Evolutionary conservation across 192 early-diverging fungal species (phyloP), one percentile per base, ranked within the genome.

Genomic region (Coemansia sp.): DNA sequence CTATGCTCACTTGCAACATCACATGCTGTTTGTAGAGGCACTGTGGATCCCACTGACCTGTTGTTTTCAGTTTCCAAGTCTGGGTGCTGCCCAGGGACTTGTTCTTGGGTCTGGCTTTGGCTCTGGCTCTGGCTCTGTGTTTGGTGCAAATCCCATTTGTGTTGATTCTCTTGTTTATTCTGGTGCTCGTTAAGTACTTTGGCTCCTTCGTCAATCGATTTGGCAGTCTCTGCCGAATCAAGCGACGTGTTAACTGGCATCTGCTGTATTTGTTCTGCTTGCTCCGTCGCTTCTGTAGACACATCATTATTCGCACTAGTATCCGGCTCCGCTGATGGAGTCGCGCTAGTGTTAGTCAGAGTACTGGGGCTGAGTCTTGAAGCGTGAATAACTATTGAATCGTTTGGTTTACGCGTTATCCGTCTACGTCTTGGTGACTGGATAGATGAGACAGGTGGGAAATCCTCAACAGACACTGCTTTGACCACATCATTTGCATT

Each of bases 381-480:
- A 8, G 18, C 45, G 8, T 66, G 49, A 2, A 58, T 42, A 28
- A 58, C 50, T 24, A 58, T 35, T 20, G 64, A 58, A 23, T 66
- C 46, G 15, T 42, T 51, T 24, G 54, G 59, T 27, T 40, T 25
- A 4, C 37, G 35, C 13, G 19, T 28, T 5, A 11, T 34, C 8
- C 18, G 10, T 5, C 35, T 23, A 0, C 29, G 54, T 7, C 15
- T 4, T 9, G 29, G 29, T 6, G 19, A 28, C 8, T 19, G 9
- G 4, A 30, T 37, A 0, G 19, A 13, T 15, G 46, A 46, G 3
- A 35, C 46, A 1, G 35, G 40, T 27, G 64, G 56, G 9, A 59
- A 59, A 9, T 42, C 44, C 6, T 59, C 56, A n/a, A 52, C 33
- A 3, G 38, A 43, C 4, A 42, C n/a, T 14, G 26, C 18, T 19